Evolutionary conservation across 129 eudicot genomes (phyloP), one percentile per base, ranked within the genome.

Genomic region (Centaurea solstitialis): DNA sequence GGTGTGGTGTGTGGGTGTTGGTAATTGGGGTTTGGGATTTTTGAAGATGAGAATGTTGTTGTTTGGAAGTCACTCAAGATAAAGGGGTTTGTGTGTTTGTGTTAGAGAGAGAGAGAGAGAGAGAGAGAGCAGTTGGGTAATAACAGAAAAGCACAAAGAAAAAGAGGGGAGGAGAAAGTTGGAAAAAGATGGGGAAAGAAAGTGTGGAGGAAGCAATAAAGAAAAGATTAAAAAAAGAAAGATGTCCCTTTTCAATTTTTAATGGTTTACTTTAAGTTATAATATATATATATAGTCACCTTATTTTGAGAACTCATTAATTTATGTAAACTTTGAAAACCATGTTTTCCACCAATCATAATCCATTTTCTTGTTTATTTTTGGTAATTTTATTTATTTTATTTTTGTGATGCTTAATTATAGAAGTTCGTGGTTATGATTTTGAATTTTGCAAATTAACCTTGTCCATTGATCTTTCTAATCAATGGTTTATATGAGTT

Each of bases 41-140:
- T 68, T 68, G 76, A 79, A 53, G 70, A 75, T 67, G 75, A 69
- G 50, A 41, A 68, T 85, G 83, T 21, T 71, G 75, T 76, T 83
- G 86, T 82, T 85, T 87, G 84, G 13, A 77, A 85, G 86, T 87
- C 88, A 89, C 90, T 86, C 87, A 82, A 81, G 83, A 59, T 72
- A 71, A 72, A 79, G 83, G 83, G 68, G 68, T 50, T 45, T 47
- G 47, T 26, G 47, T 26, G 81, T 76, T 64, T 79, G 62, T 57
- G 83, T 68, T 68, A 33, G 82, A 82, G 76, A 69, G 81, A 82
- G 85, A 76, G 79, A 33, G 82, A 82, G 76, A 69, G 81, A 82
- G 85, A 76, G 79, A 76, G 62, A 70, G 86, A 76, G 28, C 68
- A 64, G 81, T 82, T 75, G 79, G 79, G 70, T 61, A 9, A 76